Evolutionary conservation across 2,329 filamentous ascomycete genomes (phyloP), one percentile per base, ranked within the genome.

Genomic region (Rhynchosporium graminicola): DNA sequence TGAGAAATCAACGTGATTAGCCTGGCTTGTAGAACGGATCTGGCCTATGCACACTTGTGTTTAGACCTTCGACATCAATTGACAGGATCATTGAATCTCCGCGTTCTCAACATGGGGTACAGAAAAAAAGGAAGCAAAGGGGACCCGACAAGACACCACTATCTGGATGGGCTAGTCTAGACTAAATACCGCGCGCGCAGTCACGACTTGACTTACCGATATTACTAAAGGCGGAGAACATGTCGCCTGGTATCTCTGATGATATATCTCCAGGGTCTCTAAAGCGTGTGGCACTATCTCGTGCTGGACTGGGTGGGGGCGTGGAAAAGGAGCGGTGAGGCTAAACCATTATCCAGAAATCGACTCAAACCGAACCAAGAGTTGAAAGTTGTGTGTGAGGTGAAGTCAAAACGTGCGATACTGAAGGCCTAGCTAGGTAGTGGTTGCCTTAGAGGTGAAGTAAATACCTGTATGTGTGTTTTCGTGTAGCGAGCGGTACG

Each of bases 201-300:
- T n/a, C 6, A 10, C 12, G 28, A 9, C 43, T 57, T 5, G 45
- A 40, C 54, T 20, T 57, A 57, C 54, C 54, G 38, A 57, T 57
- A 28, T 57, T 57, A 45, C 54, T 40, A 57, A 57, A 57, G 4
- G 54, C 54, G 40, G 54, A 12, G 54, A 57, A 57, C 54, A 57
- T 57, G 54, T 26, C 40, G 54, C 33, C 54, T 33, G 20, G 9
- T 42, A 40, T 20, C 38, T 45, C 38, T 40, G 15, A 15, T 7
- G 20, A 57, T 57, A 5, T 43, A 6, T 26, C 26, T 20, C 29
- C 26, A 26, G 42, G 28, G 10, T 29, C 4, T 6, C 20, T 20
- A 15, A n/a, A 29, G 40, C 43, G 40, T 56, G 10, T 7, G 26
- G 26, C 26, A 15, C 33, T 36, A 33, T 4, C 43, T 13, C 31